These are phyloP conservation scores for Calocybe gangraenosa DNA, from an alignment of 768 basidiomycete species.

Conservation along the genomic window DNA sequence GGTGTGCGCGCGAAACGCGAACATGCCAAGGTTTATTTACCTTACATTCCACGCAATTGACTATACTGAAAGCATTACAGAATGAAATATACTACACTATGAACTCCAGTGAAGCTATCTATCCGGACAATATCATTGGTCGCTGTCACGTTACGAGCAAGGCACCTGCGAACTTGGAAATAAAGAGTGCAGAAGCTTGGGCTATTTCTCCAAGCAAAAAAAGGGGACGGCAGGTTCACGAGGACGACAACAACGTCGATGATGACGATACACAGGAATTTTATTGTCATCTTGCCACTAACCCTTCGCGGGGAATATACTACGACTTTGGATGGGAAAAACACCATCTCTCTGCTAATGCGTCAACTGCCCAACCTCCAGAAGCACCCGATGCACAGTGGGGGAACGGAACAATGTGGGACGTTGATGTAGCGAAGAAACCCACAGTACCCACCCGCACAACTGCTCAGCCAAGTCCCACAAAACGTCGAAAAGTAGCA, in stretches of 20 bases:
- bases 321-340: constrained; percentile 58
- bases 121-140: constrained; percentile 46
- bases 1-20: constrained; percentile 55
- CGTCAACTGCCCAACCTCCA: constrained; percentile 24
- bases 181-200: constrained; percentile 9
- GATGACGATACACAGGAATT: constrained; percentile 29
- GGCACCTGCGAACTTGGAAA: constrained; percentile 11
- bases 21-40: constrained; percentile 47
- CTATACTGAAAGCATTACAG: constrained; percentile 31
- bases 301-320: constrained; percentile 56
- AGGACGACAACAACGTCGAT: constrained; percentile 18
- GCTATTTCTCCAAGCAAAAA: constrained; percentile 10
- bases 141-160: constrained; percentile 45
- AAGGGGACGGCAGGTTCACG: constrained; percentile 12
- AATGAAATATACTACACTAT: constrained; percentile 76
- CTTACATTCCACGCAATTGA: background rate
- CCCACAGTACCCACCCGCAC: constrained; percentile 2
- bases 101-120: constrained; percentile 40
- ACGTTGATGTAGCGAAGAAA: constrained; percentile 30
- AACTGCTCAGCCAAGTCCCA: constrained; percentile 8
- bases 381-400: constrained; percentile 22
- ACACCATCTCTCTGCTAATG: constrained; percentile 39
- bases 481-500: constrained; percentile 17
- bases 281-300: constrained; percentile 56
- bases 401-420: constrained; percentile 44